Evolutionary conservation across 352 stramenopile genomes (phyloP), one percentile per base, ranked within the genome.

Genomic region (Phytopythium ostracodes): DNA sequence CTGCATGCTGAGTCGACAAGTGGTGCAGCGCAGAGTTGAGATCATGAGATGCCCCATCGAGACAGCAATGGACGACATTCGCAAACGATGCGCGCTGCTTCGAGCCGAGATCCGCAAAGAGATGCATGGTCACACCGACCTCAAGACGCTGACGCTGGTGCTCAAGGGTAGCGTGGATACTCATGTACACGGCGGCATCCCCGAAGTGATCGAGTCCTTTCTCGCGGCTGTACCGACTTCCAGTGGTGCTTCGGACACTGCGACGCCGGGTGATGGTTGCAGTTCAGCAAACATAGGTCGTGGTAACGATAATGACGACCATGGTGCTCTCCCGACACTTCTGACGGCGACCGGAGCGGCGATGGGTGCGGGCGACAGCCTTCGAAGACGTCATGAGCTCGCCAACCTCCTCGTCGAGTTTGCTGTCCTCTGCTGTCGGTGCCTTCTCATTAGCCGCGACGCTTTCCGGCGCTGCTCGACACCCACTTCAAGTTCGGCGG

Each of bases 111-210:
- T 91, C 25, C 58, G 67, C 31, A 90, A 90, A 40, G 79, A 88
- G 46, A 58, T 56, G 2, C 49, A 56, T 12, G 71, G 78, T 0
- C 63, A 60, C 17, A 88, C 73, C 0, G 84, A 93, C 57, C 57
- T 91, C 43, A 91, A 93, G 63, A 87, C 81, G 11, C 65, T 93
- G 31, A 93, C 78, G 22, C 73, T 90, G 22, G 75, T 93, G 44
- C 76, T 93, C 12, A 93, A 93, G 64, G 84, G 84, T 5, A 93
- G 84, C 31, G 83, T 93, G 7, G 81, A 93, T 63, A 90, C 84
- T 0, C 80, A 93, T 44, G 84, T 93, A 11, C 78, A 93, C 54
- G 84, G 84, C 29, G 84, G 84, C 11, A 74, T 89, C 14, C 81
- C 84, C 0, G 84, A 93, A 65, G 78, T 93, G 0, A 73, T 93